Evolutionary conservation across 345 rosid genomes (phyloP), one percentile per base, ranked within the genome.

Genomic region (Alliaria petiolata): DNA sequence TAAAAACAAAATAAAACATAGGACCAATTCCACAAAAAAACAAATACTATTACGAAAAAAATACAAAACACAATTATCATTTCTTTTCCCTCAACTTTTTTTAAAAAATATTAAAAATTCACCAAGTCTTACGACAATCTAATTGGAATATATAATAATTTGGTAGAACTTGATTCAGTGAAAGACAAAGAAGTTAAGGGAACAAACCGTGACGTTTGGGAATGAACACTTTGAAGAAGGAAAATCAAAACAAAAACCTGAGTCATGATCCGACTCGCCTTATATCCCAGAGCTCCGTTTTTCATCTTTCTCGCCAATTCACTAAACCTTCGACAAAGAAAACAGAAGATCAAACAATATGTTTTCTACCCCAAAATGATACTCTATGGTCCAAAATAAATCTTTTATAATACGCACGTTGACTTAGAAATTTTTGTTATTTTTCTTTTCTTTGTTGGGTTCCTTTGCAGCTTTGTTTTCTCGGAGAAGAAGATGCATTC

Each of bases 201-300:
- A 26, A 26, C 30, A 31, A 31, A 31, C 7, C 5, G 16, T 2
- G 5, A 34, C 8, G 5, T 14, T 56, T 3, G 34, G 1, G 79
- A 63, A 45, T 45, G 40, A 61, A 69, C 79, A 69, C 52, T 1
- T 42, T 54, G 70, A 62, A 75, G 65, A 62, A 75, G 17, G 14
- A 45, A 46, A n/a, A 68, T 35, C 20, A 75, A n/a, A 62, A 68
- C 36, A 33, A 75, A 53, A 17, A 62, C 8, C 0, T 38, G 65
- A 62, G 45, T 44, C 34, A 61, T 62, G 58, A 75, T 19, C 31
- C 51, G 65, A 19, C 31, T 70, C 42, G 13, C 9, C 40, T 52
- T 67, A 43, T 43, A 35, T 52, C 5, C 1, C 12, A 31, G 16
- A 59, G 51, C 36, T 74, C 40, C 40, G 8, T 20, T 20, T 31